A percentile compares a stretch with the other conserved stretches of the same genome.
Evolutionary conservation across 169 alveolate species (phyloP).

Genomic region (Babesia bovis): DNA sequence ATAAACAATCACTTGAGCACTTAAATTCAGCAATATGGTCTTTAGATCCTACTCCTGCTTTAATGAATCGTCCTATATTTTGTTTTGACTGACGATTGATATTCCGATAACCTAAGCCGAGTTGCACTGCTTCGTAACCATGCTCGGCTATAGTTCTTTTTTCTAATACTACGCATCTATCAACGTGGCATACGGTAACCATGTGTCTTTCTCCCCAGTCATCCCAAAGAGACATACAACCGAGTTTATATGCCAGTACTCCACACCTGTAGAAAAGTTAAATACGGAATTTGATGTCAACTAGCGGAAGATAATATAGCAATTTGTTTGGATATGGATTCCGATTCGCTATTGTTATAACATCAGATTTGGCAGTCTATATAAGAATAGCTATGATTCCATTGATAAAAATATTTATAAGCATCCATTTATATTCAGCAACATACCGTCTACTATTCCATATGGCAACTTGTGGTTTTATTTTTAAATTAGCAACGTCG

Average conservation of each 20-base stretch:
- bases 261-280: slow-evolving; percentile 71
- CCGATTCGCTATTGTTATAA: too few relatives aligned
- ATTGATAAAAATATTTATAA: too few relatives aligned
- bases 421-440: too few relatives aligned
- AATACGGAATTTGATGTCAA: slow-evolving; percentile 4
- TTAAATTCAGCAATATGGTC: slow-evolving; percentile 80
- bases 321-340: too few relatives aligned
- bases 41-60: slow-evolving; percentile 77
- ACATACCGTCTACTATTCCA: slow-evolving; percentile 66
- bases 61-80: slow-evolving; percentile 76
- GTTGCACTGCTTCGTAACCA: slow-evolving; percentile 86
- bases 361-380: too few relatives aligned
- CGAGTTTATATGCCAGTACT: slow-evolving; percentile 82
- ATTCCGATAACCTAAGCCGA: slow-evolving; percentile 82
- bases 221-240: slow-evolving; percentile 88
- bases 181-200: slow-evolving; percentile 83
- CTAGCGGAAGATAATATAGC: too few relatives aligned
- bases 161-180: slow-evolving; percentile 80
- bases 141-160: slow-evolving; percentile 77
- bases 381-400: too few relatives aligned
- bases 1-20: slow-evolving; percentile 84
- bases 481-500: slow-evolving; percentile 23
- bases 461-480: slow-evolving; percentile 34
- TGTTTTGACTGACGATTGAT: slow-evolving; percentile 75
- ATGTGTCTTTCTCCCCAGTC: slow-evolving; percentile 87